Evolutionary conservation across 2,329 filamentous ascomycete species (phyloP).

Genomic region (Aspergillus sp.): DNA sequence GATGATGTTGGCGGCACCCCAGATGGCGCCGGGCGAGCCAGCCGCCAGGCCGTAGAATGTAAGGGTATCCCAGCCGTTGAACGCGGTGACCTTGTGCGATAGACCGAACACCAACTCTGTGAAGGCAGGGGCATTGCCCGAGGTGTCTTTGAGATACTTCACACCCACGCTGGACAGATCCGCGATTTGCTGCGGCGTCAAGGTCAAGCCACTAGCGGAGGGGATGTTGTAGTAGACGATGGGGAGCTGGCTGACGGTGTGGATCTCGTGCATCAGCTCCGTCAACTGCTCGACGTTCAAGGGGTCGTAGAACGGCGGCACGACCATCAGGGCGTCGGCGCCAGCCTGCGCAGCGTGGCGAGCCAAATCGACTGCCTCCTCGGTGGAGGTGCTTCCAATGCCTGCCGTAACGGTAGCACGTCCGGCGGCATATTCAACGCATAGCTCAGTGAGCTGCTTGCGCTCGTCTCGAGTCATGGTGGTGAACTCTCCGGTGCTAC

Average conservation of each 20-base stretch:
- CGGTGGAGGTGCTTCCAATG: conserved; percentile 46
- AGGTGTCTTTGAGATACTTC: conserved; percentile 54
- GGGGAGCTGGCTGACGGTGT: conserved; percentile 41
- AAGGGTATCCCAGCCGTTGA: conserved; percentile 56
- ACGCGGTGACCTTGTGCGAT: conserved; percentile 45
- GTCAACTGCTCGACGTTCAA: conserved; percentile 41
- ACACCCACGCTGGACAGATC: conserved; percentile 48
- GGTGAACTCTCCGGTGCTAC: conserved; percentile 54
- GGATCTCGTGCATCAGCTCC: conserved; percentile 44
- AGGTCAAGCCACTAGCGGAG: conserved; percentile 44
- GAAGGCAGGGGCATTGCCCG: conserved; percentile 51
- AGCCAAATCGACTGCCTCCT: conserved; percentile 43
- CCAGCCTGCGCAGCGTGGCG: conserved; percentile 40
- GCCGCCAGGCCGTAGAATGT: conserved; percentile 55
- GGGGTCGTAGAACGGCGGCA: conserved; percentile 53
- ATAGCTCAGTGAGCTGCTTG: conserved; percentile 43
- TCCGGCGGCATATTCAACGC: conserved; percentile 27
- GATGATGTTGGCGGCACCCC: conserved; percentile 53
- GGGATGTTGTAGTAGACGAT: conserved; percentile 56
- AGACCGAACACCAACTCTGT: conserved; percentile 51
- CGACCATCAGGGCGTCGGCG: conserved; percentile 49
- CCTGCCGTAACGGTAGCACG: conserved; percentile 28
- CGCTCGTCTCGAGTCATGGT: conserved; percentile 46
- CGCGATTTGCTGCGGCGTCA: conserved; percentile 46
- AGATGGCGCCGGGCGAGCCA: conserved; percentile 51